A percentile compares a stretch with the other conserved stretches of the same genome.
phyloP scores from a whole-genome alignment of 441 rosid species.

The Viola pubescens region DNA sequence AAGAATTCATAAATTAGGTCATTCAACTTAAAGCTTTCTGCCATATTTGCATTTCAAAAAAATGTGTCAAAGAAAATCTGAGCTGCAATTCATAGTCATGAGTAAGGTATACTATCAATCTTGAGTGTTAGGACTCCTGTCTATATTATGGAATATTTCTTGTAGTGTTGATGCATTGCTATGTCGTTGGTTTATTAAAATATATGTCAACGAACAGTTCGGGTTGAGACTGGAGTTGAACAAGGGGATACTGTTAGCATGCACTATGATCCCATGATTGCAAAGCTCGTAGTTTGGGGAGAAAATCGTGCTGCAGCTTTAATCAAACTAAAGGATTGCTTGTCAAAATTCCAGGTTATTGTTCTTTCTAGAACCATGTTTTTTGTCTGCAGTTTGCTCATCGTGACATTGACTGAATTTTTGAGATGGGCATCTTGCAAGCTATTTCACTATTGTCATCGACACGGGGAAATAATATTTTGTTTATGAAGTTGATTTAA shows the following conservation, averaged over 20 bases:
- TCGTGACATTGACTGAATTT: too few species aligned
- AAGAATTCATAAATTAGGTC: too few species aligned
- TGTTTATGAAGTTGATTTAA: background rate
- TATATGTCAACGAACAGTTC: slow-evolving; percentile 35
- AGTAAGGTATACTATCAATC: slow-evolving; percentile 7
- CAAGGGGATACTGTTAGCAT: slow-evolving; percentile 91
- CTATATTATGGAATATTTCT: background rate
- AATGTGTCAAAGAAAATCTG: too few species aligned
- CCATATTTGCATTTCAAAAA: too few species aligned
- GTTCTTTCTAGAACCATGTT: slow-evolving; percentile 10
- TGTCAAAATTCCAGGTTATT: slow-evolving; percentile 79
- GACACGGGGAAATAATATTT: background rate
- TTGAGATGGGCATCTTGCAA: background rate
- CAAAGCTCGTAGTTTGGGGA: slow-evolving; percentile 94
- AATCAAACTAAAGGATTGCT: slow-evolving; percentile 77
- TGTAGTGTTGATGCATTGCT: background rate
- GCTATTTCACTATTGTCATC: background rate
- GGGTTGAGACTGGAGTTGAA: slow-evolving; percentile 93
- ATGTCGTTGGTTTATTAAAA: slow-evolving; percentile 12
- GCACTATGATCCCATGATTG: slow-evolving; percentile 99
- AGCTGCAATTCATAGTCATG: background rate
- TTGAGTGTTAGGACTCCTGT: background rate
- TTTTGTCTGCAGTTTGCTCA: slow-evolving; percentile 5
- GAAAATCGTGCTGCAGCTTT: slow-evolving; percentile 76
- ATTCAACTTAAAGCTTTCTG: too few species aligned